Percentiles rank a stretch among this genome's conserved stretches.
Conservation (phyloP, 345 rosid species). For the Ceriops tagal region DNA sequence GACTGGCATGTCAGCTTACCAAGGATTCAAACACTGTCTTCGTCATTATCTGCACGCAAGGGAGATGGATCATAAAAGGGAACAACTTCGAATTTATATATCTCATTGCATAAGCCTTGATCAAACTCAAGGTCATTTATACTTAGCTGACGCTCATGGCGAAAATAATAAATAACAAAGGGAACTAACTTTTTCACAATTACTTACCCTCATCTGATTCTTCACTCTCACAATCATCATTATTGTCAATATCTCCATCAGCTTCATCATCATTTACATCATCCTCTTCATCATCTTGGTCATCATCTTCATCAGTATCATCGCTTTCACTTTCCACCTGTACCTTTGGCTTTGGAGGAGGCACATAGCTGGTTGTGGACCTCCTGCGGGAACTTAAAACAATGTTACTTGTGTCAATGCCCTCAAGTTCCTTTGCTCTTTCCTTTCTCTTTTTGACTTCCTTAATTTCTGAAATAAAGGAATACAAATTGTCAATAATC, state of each 20-base stretch:
- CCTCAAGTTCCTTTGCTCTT: constrained; percentile 81
- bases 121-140: not conserved
- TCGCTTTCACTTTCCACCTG: constrained; percentile 52
- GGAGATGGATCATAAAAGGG: not conserved
- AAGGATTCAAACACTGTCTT: constrained; percentile 33
- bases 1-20: constrained; percentile 13
- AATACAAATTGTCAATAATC: constrained; percentile 6
- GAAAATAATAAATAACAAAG: not conserved
- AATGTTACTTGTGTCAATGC: constrained; percentile 79
- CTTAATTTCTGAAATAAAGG: constrained; percentile 61
- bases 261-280: constrained; percentile 28
- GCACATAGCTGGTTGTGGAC: constrained; percentile 51
- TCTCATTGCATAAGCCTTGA: too few species aligned
- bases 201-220: constrained; percentile 48
- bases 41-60: constrained; percentile 31
- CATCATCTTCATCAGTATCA: constrained; percentile 32
- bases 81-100: not conserved
- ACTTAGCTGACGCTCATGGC: not conserved
- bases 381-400: constrained; percentile 80
- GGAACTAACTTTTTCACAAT: not conserved
- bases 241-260: constrained; percentile 15
- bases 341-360: constrained; percentile 71
- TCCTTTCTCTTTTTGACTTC: constrained; percentile 67
- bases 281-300: constrained; percentile 31
- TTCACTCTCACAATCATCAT: constrained; percentile 32